Evolutionary conservation across 2,329 filamentous ascomycete genomes (phyloP).

Genomic region (Alternaria sp.): DNA sequence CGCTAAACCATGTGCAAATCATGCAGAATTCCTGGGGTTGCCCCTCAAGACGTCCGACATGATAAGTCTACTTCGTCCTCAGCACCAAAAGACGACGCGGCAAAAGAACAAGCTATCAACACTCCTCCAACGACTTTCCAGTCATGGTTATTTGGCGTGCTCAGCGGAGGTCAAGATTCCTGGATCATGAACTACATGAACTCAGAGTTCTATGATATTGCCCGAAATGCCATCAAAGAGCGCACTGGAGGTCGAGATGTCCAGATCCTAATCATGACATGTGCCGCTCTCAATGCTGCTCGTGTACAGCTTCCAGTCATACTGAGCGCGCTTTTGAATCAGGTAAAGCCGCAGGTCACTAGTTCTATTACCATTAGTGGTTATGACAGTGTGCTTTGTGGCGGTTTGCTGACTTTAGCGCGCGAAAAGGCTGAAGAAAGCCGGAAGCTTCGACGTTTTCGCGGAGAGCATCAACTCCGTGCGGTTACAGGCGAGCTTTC

Average conservation of each 20-base stretch:
- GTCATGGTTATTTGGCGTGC: constrained; percentile 5
- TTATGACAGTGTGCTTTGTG: not conserved
- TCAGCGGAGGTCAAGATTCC: not conserved
- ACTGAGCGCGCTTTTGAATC: not conserved
- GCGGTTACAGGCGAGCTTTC: not conserved
- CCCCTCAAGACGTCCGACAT: not conserved
- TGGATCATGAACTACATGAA: constrained; percentile 7
- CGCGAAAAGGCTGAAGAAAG: constrained; percentile 1
- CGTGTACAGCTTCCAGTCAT: not conserved
- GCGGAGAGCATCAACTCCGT: not conserved
- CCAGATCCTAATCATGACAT: constrained; percentile 1
- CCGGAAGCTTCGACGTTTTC: not conserved
- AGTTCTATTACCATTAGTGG: constrained; percentile 2
- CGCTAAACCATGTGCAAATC: not conserved
- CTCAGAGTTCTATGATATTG: not conserved
- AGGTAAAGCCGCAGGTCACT: constrained; percentile 4
- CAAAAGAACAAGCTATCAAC: not conserved
- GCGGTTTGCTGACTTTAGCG: not conserved
- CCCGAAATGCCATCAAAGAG: not conserved
- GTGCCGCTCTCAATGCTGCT: constrained; percentile 4
- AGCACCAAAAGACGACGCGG: not conserved
- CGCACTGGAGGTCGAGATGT: not conserved
- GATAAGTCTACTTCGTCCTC: not conserved
- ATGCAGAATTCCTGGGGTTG: not conserved
- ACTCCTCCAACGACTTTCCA: not conserved